These are phyloP conservation scores for Myxozyma vanderwaltii DNA, from an alignment of 805 yeast genomes.

Conservation along the genomic window DNA sequence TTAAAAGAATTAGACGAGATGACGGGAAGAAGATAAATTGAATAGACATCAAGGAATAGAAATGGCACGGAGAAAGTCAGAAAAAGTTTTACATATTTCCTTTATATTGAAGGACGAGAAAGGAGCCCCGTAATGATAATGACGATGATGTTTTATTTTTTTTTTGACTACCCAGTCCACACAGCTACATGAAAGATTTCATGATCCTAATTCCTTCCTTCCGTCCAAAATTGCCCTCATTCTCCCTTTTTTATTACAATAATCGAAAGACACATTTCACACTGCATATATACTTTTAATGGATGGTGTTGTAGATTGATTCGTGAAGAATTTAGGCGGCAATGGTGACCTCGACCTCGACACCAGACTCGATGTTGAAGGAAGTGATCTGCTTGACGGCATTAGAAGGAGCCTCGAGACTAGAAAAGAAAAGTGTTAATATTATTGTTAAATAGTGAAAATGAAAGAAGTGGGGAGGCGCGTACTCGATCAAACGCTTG, in stretches of 20 bases:
- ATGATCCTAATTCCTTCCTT: not conserved
- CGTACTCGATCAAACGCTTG: conserved; percentile 92
- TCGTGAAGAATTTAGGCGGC: conserved; percentile 29
- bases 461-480: conserved; percentile 13
- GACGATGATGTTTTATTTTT: too few relatives aligned
- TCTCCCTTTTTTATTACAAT: not conserved
- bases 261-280: not conserved
- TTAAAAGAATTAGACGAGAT: not conserved
- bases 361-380: conserved; percentile 99
- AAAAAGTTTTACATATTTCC: too few relatives aligned
- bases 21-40: not conserved
- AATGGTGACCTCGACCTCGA: conserved; percentile 62
- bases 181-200: not conserved
- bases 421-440: not conserved
- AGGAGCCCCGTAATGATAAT: too few relatives aligned
- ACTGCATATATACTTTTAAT: conserved; percentile 2
- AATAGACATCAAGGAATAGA: not conserved
- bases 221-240: too few relatives aligned
- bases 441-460: not conserved
- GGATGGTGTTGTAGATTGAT: not conserved
- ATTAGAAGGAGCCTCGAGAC: conserved; percentile 91
- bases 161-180: too few relatives aligned
- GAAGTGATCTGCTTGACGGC: conserved; percentile 94
- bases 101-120: too few relatives aligned
- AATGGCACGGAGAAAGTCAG: too few relatives aligned